Evolutionary conservation across 441 rosid genomes (phyloP), one percentile per base, ranked within the genome.

Genomic region (Capsella rubella): DNA sequence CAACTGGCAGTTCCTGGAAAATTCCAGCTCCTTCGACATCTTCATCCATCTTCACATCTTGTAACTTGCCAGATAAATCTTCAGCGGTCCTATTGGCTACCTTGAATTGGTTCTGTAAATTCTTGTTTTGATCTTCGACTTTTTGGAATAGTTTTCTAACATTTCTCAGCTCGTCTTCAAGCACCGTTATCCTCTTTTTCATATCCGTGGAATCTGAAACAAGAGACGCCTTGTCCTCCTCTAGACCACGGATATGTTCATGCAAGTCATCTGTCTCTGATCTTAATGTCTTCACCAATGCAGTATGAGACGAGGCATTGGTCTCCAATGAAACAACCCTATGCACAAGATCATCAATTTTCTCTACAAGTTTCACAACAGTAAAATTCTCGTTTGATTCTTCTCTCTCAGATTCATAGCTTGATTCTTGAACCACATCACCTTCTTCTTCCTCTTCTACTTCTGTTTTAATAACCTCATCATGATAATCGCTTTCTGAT

Each of bases 261-360:
- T 87, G 89, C 35, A 89, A 81, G 46, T 42, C 83, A 65, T 87
- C 90, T 3, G 91, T 79, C 64, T 89, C 91, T 51, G 87, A 78
- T 78, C 77, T 84, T 54, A 90, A 69, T 57, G 82, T 84, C 72
- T 78, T 82, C 35, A 91, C 87, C 77, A 81, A 67, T 51, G 95
- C 87, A 37, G 69, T 70, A 66, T 94, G 93, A 74, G 95, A 87
- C 13, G 87, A 82, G 34, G 89, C 83, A 10, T 69, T 76, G 14
- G 83, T 79, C 76, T 92, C 93, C 79, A 90, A 75, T 28, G 62
- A 73, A 47, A 82, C 89, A 51, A 92, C 89, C 70, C 81, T 92
- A 2, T 90, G 87, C 11, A 87, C 97, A 67, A 92, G 89, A 67
- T 87, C 88, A 67, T 94, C 90, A 13, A 94, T 85, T 71, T 74